Percentiles rank a stretch among this genome's conserved stretches.
Evolutionary conservation across 2,329 filamentous ascomycete genomes (phyloP).

Genomic region (Pyrenophora graminea): DNA sequence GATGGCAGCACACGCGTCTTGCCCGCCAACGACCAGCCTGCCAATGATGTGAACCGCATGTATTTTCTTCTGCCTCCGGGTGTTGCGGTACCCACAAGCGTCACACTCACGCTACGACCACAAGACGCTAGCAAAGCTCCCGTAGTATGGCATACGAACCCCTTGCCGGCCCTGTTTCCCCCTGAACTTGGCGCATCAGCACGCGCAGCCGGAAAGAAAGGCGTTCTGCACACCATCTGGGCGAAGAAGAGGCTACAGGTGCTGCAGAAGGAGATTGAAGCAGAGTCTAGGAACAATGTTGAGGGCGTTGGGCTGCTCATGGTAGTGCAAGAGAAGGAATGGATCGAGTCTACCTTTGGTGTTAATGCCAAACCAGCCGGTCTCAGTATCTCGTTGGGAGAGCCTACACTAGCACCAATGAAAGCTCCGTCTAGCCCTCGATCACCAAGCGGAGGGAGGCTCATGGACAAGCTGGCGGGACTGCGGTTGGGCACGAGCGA

Average conservation of each 20-base stretch:
- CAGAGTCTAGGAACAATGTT: slow-evolving; percentile 71
- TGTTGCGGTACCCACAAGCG: slow-evolving; percentile 69
- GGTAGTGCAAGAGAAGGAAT: slow-evolving; percentile 79
- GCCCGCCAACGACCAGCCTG: slow-evolving; percentile 62
- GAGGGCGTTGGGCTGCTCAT: slow-evolving; percentile 86
- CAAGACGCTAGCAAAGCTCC: slow-evolving; percentile 49
- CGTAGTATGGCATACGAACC: slow-evolving; percentile 68
- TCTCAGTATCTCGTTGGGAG: slow-evolving; percentile 44
- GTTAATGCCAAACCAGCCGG: slow-evolving; percentile 53
- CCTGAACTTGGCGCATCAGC: slow-evolving; percentile 71
- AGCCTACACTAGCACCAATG: slow-evolving; percentile 46
- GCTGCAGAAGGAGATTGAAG: slow-evolving; percentile 75
- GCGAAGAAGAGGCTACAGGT: slow-evolving; percentile 79
- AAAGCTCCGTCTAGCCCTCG: slow-evolving; percentile 64
- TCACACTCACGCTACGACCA: slow-evolving; percentile 65
- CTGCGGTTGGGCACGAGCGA: slow-evolving; percentile 76
- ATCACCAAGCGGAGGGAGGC: slow-evolving; percentile 66
- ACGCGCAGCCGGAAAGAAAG: slow-evolving; percentile 71
- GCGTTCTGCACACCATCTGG: slow-evolving; percentile 88
- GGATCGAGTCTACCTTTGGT: slow-evolving; percentile 83
- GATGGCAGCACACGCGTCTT: slow-evolving; percentile 76
- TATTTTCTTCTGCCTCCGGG: slow-evolving; percentile 82
- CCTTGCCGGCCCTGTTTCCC: slow-evolving; percentile 84
- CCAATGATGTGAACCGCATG: slow-evolving; percentile 62
- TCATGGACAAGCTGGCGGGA: slow-evolving; percentile 80